phyloP scores from a whole-genome alignment of 192 early-diverging fungal species.

The Entrophospora sp. region DNA sequence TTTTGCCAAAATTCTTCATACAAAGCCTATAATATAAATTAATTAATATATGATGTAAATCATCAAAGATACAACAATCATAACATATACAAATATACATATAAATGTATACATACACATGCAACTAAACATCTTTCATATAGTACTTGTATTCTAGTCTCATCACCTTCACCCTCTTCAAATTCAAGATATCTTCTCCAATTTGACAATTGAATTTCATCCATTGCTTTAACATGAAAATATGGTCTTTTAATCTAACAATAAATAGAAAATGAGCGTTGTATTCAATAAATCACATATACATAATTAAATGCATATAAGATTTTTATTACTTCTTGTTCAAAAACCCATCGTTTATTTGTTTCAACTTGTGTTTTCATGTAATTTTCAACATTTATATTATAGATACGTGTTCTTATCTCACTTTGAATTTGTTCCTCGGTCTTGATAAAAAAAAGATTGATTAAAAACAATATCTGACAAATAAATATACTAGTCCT shows the following conservation, averaged over 20 bases:
- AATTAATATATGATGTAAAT: no score
- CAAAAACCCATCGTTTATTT: conserved; percentile 68
- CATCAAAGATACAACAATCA: no score
- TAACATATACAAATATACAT: no score
- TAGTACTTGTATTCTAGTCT: conserved; percentile 46
- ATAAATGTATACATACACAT: conserved; percentile 63
- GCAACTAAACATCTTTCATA: conserved; percentile 70
- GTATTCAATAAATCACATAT: no score
- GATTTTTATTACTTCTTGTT: conserved; percentile 49
- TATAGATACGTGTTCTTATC: conserved; percentile 50
- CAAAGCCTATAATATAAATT: conserved; percentile 53
- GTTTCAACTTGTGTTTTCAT: conserved; percentile 57
- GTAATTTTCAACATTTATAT: conserved; percentile 46
- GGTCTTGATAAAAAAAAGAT: conserved; percentile 24
- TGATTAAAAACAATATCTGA: not conserved
- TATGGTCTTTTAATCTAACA: conserved; percentile 62
- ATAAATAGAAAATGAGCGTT: not conserved
- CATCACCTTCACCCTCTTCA: conserved; percentile 53
- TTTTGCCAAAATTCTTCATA: conserved; percentile 75
- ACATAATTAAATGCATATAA: no score
- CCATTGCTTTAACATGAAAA: conserved; percentile 72
- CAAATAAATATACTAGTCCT: not conserved
- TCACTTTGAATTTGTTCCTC: conserved; percentile 46
- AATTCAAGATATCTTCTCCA: conserved; percentile 70
- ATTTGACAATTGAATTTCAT: conserved; percentile 55